These are phyloP conservation scores for Solanum stenotomum DNA, from an alignment of 257 asterid species.

Conservation along the genomic window DNA sequence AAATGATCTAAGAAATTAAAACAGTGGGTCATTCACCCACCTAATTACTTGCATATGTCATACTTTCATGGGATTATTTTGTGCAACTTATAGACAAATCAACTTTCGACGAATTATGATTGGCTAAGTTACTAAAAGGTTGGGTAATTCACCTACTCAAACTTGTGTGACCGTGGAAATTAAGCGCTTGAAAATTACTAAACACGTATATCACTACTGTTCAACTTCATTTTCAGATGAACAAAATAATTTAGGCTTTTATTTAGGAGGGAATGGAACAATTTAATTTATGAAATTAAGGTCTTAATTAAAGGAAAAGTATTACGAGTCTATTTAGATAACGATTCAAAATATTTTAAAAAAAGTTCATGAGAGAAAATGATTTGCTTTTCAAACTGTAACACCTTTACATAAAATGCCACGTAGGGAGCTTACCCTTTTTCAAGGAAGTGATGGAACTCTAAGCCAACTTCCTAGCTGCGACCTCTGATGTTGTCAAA, in stretches of 20 bases:
- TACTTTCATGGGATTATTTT: not conserved
- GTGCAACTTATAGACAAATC: not conserved
- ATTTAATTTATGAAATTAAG: no score
- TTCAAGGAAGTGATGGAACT: not conserved
- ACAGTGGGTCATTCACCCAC: not conserved
- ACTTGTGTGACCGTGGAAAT: not conserved
- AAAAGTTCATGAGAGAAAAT: not conserved
- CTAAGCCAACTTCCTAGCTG: slow-evolving; percentile 8
- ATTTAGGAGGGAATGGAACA: not conserved
- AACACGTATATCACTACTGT: no score
- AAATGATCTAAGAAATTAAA: no score
- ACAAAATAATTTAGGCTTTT: not conserved
- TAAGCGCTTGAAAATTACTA: no score
- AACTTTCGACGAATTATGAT: no score
- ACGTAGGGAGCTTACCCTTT: not conserved
- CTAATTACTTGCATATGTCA: no score
- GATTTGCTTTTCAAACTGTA: not conserved
- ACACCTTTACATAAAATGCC: not conserved
- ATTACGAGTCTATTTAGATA: not conserved
- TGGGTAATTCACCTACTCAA: not conserved
- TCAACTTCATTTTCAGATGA: no score
- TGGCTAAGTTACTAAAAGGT: not conserved
- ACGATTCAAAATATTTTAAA: not conserved
- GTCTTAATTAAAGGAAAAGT: not conserved
- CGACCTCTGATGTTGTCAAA: not conserved